phyloP scores from a whole-genome alignment of 2,329 filamentous ascomycete species.

The Rhexocercosporidium sp. region DNA sequence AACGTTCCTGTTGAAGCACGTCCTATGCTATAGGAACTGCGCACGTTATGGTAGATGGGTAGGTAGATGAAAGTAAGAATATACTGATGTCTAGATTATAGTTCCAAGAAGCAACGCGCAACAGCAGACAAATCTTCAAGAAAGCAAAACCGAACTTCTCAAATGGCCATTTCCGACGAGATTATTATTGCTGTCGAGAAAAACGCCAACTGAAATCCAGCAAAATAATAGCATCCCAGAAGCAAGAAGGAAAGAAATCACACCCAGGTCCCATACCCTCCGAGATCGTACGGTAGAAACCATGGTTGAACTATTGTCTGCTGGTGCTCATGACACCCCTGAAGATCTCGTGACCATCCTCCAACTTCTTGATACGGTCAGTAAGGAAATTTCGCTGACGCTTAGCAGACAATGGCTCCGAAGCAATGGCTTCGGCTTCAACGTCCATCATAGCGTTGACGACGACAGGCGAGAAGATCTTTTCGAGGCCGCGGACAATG shows the following conservation, averaged over 20 bases:
- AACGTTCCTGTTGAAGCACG: too few relatives aligned
- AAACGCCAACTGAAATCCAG: neutral
- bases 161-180: too few relatives aligned
- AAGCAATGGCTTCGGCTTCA: slow-evolving; percentile 37
- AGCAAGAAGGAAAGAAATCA: neutral
- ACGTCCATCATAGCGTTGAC: slow-evolving; percentile 32
- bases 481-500: slow-evolving; percentile 38
- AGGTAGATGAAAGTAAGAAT: too few relatives aligned
- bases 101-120: too few relatives aligned
- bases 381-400: slow-evolving; percentile 35
- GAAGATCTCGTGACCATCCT: slow-evolving; percentile 39
- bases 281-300: neutral
- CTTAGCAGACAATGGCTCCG: slow-evolving; percentile 35
- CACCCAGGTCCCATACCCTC: neutral
- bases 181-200: too few relatives aligned
- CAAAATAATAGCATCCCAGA: too few relatives aligned
- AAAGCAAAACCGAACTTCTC: too few relatives aligned
- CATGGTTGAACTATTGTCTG: neutral
- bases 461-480: slow-evolving; percentile 39
- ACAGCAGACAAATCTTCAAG: too few relatives aligned
- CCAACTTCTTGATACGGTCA: slow-evolving; percentile 38
- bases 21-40: neutral
- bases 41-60: neutral
- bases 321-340: slow-evolving; percentile 29
- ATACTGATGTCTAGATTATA: too few relatives aligned